Conservation (phyloP, 345 rosid genomes). For the Salix exigua region DNA sequence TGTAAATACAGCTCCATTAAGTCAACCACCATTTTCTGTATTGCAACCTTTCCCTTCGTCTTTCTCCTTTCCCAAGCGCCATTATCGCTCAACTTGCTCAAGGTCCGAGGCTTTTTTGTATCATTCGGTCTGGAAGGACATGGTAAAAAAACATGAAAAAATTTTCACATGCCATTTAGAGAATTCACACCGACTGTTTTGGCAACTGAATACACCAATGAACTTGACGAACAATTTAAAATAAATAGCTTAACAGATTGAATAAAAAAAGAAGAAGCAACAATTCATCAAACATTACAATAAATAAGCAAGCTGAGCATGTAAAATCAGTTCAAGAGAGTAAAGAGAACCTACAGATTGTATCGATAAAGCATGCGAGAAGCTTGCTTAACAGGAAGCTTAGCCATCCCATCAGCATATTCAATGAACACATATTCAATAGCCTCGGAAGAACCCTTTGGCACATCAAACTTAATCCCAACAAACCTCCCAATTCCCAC, state of each 20-base stretch:
- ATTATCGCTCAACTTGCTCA: conserved; percentile 84
- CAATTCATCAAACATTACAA: not conserved
- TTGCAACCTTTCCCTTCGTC: conserved; percentile 89
- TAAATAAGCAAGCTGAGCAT: not conserved
- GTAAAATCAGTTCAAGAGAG: not conserved
- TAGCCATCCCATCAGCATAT: conserved; percentile 96
- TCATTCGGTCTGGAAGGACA: conserved; percentile 68
- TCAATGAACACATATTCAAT: conserved; percentile 79
- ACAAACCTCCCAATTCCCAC: conserved; percentile 89
- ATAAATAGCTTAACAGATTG: no score
- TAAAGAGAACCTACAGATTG: conserved; percentile 54
- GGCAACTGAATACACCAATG: not conserved
- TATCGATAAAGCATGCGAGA: conserved; percentile 85
- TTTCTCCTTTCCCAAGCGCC: conserved; percentile 85
- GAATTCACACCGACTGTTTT: not conserved
- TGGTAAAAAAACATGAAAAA: not conserved
- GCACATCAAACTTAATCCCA: conserved; percentile 71
- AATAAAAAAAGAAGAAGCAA: not conserved
- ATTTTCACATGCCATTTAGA: not conserved
- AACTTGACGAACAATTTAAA: not conserved
- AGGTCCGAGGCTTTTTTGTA: conserved; percentile 61
- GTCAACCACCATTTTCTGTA: conserved; percentile 97
- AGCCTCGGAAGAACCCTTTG: conserved; percentile 56
- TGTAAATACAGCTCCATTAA: conserved; percentile 93
- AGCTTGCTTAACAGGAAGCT: conserved; percentile 90